Conservation (phyloP, 345 rosid genomes). For the Clarkia xantiana region DNA sequence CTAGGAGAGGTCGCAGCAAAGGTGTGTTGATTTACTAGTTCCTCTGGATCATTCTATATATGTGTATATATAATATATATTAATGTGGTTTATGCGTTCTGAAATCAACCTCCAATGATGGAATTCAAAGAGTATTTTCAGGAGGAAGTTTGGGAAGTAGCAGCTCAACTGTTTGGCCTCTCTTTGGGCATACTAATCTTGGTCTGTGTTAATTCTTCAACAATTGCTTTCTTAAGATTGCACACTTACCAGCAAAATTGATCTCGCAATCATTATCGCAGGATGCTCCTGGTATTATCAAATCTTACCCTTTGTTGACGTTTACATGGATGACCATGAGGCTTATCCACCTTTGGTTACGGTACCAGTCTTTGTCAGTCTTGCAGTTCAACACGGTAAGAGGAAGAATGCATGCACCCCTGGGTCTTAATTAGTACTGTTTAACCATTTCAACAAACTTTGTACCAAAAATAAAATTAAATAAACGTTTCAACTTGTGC, state of each 20-base stretch:
- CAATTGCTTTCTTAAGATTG: neutral
- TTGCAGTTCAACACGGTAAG: constrained; percentile 58
- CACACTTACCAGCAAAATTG: constrained; percentile 8
- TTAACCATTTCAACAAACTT: no score
- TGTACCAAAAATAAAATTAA: no score
- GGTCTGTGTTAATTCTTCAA: constrained; percentile 22
- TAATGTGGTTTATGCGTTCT: neutral
- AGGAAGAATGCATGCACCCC: neutral
- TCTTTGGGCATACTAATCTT: constrained; percentile 69
- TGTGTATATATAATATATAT: neutral
- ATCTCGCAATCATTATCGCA: constrained; percentile 22
- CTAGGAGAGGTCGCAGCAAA: constrained; percentile 93
- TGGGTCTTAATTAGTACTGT: no score
- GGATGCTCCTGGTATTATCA: constrained; percentile 80
- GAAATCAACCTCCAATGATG: neutral
- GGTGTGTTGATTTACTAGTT: constrained; percentile 24
- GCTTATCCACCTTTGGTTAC: constrained; percentile 80
- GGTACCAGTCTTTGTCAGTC: constrained; percentile 70
- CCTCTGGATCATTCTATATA: no score
- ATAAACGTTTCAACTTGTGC: no score
- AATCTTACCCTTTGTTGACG: constrained; percentile 47
- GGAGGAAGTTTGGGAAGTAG: constrained; percentile 99
- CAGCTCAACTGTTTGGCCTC: constrained; percentile 86
- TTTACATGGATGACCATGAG: constrained; percentile 68
- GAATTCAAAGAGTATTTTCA: constrained; percentile 18